A percentile compares a stretch with the other conserved stretches of the same genome.
Evolutionary conservation across 2,329 filamentous ascomycete species (phyloP).

Genomic region (Calcarisporium arbuscula): DNA sequence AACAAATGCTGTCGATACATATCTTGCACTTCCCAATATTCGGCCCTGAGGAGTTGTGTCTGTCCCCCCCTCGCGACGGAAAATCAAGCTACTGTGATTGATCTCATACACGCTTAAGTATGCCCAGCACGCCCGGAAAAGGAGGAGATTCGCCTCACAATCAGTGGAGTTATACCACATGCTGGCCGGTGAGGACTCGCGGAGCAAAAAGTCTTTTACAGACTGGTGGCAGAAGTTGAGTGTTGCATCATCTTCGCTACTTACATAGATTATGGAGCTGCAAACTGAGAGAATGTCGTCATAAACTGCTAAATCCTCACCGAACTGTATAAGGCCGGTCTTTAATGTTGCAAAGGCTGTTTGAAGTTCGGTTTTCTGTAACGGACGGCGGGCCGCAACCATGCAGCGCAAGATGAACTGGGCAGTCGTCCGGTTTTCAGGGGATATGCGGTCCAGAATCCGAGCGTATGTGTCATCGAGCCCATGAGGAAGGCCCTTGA

Average conservation of each 20-base stretch:
- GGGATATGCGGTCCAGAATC: constrained; percentile 4
- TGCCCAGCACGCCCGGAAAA: constrained; percentile 7
- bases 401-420: constrained; percentile 9
- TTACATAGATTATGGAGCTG: constrained; percentile 5
- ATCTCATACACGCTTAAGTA: constrained; percentile 2
- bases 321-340: background rate
- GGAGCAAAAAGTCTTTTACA: constrained; percentile 9
- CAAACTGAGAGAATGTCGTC: constrained; percentile 5
- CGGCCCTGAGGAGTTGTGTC: background rate
- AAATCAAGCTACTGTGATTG: background rate
- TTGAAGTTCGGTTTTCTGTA: constrained; percentile 5
- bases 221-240: constrained; percentile 10
- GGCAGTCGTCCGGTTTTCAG: constrained; percentile 1
- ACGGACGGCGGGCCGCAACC: constrained; percentile 3
- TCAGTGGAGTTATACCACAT: constrained; percentile 6
- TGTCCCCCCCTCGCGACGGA: background rate
- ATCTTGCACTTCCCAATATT: background rate
- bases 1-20: background rate
- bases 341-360: constrained; percentile 5
- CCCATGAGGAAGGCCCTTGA: constrained; percentile 5
- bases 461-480: constrained; percentile 6
- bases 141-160: constrained; percentile 2
- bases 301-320: constrained; percentile 6
- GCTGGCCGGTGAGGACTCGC: background rate
- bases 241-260: constrained; percentile 1